phyloP scores from a whole-genome alignment of 805 yeast species.

The Pichia scutulata region DNA sequence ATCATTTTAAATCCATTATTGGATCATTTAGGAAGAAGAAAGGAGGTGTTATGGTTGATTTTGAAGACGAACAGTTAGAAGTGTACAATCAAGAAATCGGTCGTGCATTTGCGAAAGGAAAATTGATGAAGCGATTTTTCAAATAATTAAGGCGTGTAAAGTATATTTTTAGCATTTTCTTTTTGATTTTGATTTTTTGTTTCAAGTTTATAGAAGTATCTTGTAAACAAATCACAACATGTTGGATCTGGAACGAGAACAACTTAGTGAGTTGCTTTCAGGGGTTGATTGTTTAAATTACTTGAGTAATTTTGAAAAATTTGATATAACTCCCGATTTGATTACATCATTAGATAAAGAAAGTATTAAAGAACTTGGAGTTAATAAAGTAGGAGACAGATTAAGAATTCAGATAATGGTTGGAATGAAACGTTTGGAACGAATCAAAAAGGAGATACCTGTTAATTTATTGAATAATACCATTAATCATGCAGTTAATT shows the following conservation, averaged over 20 bases:
- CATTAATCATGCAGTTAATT: conserved; percentile 8
- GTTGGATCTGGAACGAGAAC: conserved; percentile 5
- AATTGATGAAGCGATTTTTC: conserved; percentile 4
- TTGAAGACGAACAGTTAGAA: not conserved
- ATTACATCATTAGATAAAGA: conserved; percentile 53
- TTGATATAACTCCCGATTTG: conserved; percentile 51
- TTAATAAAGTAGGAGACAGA: conserved; percentile 77
- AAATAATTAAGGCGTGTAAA: not conserved
- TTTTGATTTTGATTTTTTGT: too few species aligned
- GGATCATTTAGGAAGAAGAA: not conserved
- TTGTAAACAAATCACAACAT: too few species aligned
- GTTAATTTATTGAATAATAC: conserved; percentile 15
- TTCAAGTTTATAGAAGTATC: too few species aligned
- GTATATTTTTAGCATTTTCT: not conserved
- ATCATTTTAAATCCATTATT: not conserved
- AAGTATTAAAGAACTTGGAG: conserved; percentile 65
- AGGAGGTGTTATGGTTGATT: not conserved
- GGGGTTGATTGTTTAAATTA: conserved; percentile 24
- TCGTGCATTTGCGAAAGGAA: not conserved
- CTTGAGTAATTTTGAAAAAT: conserved; percentile 27
- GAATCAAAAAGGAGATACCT: conserved; percentile 16
- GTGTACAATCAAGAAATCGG: conserved; percentile 2
- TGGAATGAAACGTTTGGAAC: conserved; percentile 34
- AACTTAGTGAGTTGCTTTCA: conserved; percentile 2
- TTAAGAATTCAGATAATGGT: conserved; percentile 58